Conservation (phyloP, 2,329 filamentous ascomycete species). For the Aspergillus sp. region DNA sequence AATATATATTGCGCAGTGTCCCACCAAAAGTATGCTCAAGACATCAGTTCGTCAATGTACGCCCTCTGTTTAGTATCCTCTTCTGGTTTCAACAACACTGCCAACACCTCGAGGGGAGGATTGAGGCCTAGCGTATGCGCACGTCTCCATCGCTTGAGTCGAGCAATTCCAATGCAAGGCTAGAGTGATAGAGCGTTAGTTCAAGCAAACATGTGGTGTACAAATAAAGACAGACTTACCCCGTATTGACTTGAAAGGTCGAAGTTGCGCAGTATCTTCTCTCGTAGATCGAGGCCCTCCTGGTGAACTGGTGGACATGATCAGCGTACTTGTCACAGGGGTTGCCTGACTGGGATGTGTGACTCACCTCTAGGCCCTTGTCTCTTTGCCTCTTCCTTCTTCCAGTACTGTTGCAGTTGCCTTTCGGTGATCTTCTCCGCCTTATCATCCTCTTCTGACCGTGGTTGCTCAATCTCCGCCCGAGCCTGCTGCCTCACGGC, state of each 20-base stretch:
- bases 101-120: constrained; percentile 86
- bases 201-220: neutral
- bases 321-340: neutral
- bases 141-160: constrained; percentile 83
- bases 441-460: constrained; percentile 36
- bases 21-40: constrained; percentile 21
- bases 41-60: constrained; percentile 55
- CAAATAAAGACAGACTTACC: constrained; percentile 58
- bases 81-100: constrained; percentile 71
- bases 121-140: constrained; percentile 80
- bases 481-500: constrained; percentile 52
- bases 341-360: neutral
- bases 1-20: constrained; percentile 4
- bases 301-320: constrained; percentile 66
- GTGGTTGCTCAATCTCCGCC: constrained; percentile 39
- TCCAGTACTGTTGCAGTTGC: constrained; percentile 79
- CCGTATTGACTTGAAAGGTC: constrained; percentile 91
- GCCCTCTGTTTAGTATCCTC: constrained; percentile 59
- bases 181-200: constrained; percentile 37
- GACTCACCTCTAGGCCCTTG: constrained; percentile 58
- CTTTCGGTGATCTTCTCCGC: constrained; percentile 67
- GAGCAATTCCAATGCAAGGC: constrained; percentile 84
- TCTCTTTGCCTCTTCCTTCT: constrained; percentile 67
- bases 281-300: constrained; percentile 66
- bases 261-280: constrained; percentile 89